Conservation (phyloP, 192 early-diverging fungal species). For the Phycomyces blakesleeanus region DNA sequence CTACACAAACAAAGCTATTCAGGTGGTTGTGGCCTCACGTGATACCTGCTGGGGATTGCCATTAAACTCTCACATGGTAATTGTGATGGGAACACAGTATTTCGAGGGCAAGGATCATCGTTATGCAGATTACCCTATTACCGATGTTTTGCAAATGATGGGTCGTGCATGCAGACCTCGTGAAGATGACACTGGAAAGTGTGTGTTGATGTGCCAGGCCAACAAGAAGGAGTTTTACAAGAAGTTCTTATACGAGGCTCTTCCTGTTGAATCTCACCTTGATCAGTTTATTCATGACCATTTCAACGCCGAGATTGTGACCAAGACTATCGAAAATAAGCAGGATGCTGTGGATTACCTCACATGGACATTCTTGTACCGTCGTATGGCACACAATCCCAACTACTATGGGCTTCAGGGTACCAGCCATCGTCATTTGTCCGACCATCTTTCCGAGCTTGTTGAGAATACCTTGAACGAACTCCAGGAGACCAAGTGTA, state of each 20-base stretch:
- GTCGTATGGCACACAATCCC: slow-evolving; percentile 93
- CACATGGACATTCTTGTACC: slow-evolving; percentile 98
- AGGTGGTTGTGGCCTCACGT: slow-evolving; percentile 85
- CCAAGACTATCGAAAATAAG: slow-evolving; percentile 92
- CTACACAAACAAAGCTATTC: slow-evolving; percentile 74
- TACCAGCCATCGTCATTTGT: slow-evolving; percentile 80
- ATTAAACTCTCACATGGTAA: slow-evolving; percentile 77
- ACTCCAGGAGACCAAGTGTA: slow-evolving; percentile 83
- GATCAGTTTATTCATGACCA: slow-evolving; percentile 94
- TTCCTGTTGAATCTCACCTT: slow-evolving; percentile 93
- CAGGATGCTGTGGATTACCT: slow-evolving; percentile 99
- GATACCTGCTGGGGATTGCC: slow-evolving; percentile 92
- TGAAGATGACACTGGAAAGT: slow-evolving; percentile 63
- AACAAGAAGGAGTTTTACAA: slow-evolving; percentile 98
- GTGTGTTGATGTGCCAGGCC: slow-evolving; percentile 91
- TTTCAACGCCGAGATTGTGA: slow-evolving; percentile 96
- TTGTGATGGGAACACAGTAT: slow-evolving; percentile 96
- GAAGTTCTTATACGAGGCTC: slow-evolving; percentile 93
- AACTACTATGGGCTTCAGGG: slow-evolving; percentile 95
- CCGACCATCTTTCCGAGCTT: slow-evolving; percentile 90
- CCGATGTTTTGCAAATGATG: slow-evolving; percentile 98
- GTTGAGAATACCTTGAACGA: slow-evolving; percentile 90
- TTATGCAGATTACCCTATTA: slow-evolving; percentile 92
- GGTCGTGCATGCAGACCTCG: slow-evolving; percentile 78
- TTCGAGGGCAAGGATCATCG: slow-evolving; percentile 93